A percentile compares a stretch with the other conserved stretches of the same genome.
Conservation (phyloP, 169 alveolate genomes). For the Babesia ovis region DNA sequence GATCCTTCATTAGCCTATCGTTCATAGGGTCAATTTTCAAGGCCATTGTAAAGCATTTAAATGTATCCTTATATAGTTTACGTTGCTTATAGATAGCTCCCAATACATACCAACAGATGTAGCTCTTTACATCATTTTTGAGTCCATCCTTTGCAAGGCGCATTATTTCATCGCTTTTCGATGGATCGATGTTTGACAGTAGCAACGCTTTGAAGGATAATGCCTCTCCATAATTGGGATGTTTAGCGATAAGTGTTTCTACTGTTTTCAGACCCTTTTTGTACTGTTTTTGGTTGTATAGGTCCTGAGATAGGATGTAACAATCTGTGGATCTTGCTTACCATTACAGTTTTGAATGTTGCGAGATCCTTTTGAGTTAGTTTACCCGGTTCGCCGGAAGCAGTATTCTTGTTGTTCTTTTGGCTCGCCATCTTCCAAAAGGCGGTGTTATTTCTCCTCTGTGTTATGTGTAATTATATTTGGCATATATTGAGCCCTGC, state of each 20-base stretch:
- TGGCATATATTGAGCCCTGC: not conserved
- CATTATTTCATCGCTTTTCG: slow-evolving; percentile 27
- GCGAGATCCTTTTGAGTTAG: slow-evolving; percentile 38
- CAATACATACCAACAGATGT: slow-evolving; percentile 54
- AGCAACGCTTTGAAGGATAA: slow-evolving; percentile 47
- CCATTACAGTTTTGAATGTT: slow-evolving; percentile 55
- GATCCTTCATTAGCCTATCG: slow-evolving; percentile 45
- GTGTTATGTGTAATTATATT: not conserved
- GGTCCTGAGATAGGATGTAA: slow-evolving; percentile 6
- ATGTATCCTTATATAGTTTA: slow-evolving; percentile 40
- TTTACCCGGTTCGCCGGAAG: not conserved
- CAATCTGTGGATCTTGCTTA: not conserved
- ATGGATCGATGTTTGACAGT: slow-evolving; percentile 16
- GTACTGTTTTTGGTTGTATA: slow-evolving; percentile 39
- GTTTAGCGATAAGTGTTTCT: slow-evolving; percentile 29
- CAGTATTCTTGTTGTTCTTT: not conserved
- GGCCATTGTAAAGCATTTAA: slow-evolving; percentile 62
- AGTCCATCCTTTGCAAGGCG: slow-evolving; percentile 51
- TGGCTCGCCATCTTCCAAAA: slow-evolving; percentile 1
- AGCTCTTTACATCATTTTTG: slow-evolving; percentile 39
- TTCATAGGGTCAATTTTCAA: slow-evolving; percentile 36
- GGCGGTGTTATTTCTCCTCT: not conserved
- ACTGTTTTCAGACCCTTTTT: slow-evolving; percentile 51
- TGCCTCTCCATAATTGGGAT: slow-evolving; percentile 59
- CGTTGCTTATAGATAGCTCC: slow-evolving; percentile 45